A percentile compares a stretch with the other conserved stretches of the same genome.
phyloP scores from a whole-genome alignment of 441 rosid species.

The Kokia cookei region DNA sequence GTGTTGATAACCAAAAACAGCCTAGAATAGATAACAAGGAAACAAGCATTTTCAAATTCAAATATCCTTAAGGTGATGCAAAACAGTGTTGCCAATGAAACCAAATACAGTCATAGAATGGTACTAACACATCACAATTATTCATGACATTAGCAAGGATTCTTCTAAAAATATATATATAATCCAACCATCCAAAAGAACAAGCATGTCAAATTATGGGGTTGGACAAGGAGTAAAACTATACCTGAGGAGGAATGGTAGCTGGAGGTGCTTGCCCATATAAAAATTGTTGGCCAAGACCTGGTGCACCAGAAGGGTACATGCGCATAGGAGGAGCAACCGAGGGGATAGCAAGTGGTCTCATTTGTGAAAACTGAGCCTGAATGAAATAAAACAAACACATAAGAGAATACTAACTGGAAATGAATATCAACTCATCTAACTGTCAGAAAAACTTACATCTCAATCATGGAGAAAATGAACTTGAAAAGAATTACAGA shows the following conservation, averaged over 20 bases:
- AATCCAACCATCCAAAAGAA: not conserved
- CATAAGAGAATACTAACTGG: not conserved
- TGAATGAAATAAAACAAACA: slow-evolving; percentile 9
- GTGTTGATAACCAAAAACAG: slow-evolving; percentile 43
- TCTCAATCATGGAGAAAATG: not conserved
- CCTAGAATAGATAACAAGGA: slow-evolving; percentile 5
- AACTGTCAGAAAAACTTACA: not conserved
- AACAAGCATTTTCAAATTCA: not conserved
- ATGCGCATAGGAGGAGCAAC: slow-evolving; percentile 54
- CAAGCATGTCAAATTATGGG: not conserved
- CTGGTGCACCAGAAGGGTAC: slow-evolving; percentile 57
- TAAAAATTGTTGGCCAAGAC: slow-evolving; percentile 44
- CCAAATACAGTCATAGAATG: not conserved
- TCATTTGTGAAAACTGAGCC: slow-evolving; percentile 73
- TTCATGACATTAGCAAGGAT: not conserved
- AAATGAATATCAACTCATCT: not conserved
- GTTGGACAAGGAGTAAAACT: not conserved
- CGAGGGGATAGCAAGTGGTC: slow-evolving; percentile 48
- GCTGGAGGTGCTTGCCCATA: slow-evolving; percentile 71
- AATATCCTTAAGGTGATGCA: not conserved
- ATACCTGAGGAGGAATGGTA: slow-evolving; percentile 54
- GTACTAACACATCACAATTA: not conserved
- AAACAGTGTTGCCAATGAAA: not conserved
- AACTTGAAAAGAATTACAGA: not conserved
- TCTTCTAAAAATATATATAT: not conserved